Conservation (phyloP, 2,329 filamentous ascomycete genomes). For the Arthrobotrys entomopaga region DNA sequence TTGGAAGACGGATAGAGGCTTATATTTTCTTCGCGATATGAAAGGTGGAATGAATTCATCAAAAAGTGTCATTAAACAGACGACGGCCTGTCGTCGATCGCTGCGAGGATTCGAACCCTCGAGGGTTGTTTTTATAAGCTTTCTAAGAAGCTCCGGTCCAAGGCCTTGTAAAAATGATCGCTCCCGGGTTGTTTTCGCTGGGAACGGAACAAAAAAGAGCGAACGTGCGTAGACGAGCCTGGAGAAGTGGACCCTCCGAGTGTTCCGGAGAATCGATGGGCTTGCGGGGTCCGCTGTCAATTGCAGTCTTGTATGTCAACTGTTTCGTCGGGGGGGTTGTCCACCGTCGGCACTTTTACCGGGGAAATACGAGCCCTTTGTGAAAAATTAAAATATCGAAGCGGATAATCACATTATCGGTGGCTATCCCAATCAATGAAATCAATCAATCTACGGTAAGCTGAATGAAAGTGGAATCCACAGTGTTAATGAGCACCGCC, state of each 20-base stretch:
- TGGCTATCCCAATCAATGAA: no score
- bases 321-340: no score
- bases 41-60: not conserved
- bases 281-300: constrained; percentile 1
- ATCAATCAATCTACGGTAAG: no score
- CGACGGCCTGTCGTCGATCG: constrained; percentile 8
- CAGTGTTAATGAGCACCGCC: no score
- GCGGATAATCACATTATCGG: no score
- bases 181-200: constrained; percentile 1
- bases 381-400: no score
- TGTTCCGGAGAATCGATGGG: constrained; percentile 26
- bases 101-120: constrained; percentile 27
- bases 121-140: constrained; percentile 39
- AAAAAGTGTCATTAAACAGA: constrained; percentile 3
- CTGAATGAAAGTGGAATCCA: no score
- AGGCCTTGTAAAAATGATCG: constrained; percentile 1
- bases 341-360: not conserved
- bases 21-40: not conserved
- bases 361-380: constrained; percentile 1
- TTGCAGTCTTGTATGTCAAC: no score
- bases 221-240: not conserved
- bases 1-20: not conserved
- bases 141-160: constrained; percentile 11
- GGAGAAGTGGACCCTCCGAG: constrained; percentile 18
- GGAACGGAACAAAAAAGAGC: not conserved